phyloP scores from a whole-genome alignment of 2,329 filamentous ascomycete species.

The Aspergillus glaucus region DNA sequence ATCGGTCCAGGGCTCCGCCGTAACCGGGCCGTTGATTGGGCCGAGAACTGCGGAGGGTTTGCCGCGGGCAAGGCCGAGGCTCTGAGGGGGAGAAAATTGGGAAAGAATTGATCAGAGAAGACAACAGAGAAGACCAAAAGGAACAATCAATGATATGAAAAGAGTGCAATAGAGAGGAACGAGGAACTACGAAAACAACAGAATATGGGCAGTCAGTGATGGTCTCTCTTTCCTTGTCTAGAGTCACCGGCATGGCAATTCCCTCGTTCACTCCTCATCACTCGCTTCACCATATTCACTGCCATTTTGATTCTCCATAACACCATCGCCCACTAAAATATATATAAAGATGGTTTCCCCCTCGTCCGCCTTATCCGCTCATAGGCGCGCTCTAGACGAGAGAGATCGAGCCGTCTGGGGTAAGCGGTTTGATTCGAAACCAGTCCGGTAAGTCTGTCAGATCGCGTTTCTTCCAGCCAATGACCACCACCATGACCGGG shows the following conservation, averaged over 20 bases:
- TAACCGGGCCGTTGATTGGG: slow-evolving; percentile 8
- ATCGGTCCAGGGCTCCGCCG: slow-evolving; percentile 1
- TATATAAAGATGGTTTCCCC: background rate
- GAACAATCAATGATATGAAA: background rate
- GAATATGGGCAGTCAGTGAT: background rate
- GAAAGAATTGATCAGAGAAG: background rate
- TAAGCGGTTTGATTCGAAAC: background rate
- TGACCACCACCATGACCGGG: no score
- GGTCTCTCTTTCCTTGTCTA: no score
- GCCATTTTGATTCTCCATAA: no score
- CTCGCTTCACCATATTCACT: no score
- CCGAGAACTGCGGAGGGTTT: slow-evolving; percentile 10
- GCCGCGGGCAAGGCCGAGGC: slow-evolving; percentile 13
- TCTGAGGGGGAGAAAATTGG: slow-evolving; percentile 8
- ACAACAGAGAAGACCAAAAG: background rate
- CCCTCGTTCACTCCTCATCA: no score
- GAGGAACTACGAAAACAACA: background rate
- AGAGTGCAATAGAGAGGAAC: background rate
- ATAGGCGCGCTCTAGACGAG: no score
- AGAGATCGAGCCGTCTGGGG: background rate
- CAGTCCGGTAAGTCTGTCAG: background rate
- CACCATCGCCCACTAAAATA: no score
- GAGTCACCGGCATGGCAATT: no score
- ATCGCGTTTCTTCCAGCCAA: background rate
- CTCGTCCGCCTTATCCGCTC: background rate